phyloP scores from a whole-genome alignment of 2,329 filamentous ascomycete genomes.

The Alternaria sp. region DNA sequence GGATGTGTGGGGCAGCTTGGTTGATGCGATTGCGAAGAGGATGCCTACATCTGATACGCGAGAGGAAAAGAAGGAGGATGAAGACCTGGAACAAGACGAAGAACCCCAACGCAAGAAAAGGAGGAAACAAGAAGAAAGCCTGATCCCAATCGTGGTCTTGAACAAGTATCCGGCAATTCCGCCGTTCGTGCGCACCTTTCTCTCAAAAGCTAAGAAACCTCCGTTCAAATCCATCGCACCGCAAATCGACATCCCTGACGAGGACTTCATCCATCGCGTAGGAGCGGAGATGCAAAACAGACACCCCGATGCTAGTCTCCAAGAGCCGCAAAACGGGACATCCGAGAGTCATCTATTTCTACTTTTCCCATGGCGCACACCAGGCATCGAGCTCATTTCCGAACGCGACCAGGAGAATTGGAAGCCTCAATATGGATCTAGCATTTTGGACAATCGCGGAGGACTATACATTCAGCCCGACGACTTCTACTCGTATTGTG shows the following conservation, averaged over 20 bases:
- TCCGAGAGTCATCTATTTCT: background rate
- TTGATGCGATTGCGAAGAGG: background rate
- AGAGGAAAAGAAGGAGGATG: background rate
- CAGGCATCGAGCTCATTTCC: background rate
- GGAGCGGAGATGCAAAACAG: background rate
- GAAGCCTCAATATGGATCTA: background rate
- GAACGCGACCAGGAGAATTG: background rate
- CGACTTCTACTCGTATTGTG: background rate
- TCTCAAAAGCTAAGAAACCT: background rate
- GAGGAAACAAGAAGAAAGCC: rapidly evolving
- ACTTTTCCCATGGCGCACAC: background rate
- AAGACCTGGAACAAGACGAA: background rate
- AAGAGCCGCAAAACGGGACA: background rate
- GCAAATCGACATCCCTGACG: background rate
- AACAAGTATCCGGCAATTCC: background rate
- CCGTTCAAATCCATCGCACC: background rate
- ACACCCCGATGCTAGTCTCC: background rate
- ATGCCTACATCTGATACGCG: background rate
- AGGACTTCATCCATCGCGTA: background rate
- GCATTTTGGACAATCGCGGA: background rate
- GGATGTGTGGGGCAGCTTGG: background rate
- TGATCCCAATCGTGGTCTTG: background rate
- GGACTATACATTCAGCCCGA: background rate
- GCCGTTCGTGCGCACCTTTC: background rate
- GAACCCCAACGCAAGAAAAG: background rate